Evolutionary conservation across 306 rosid species (phyloP), one percentile per base, ranked within the genome.

Genomic region (Abrus precatorius): DNA sequence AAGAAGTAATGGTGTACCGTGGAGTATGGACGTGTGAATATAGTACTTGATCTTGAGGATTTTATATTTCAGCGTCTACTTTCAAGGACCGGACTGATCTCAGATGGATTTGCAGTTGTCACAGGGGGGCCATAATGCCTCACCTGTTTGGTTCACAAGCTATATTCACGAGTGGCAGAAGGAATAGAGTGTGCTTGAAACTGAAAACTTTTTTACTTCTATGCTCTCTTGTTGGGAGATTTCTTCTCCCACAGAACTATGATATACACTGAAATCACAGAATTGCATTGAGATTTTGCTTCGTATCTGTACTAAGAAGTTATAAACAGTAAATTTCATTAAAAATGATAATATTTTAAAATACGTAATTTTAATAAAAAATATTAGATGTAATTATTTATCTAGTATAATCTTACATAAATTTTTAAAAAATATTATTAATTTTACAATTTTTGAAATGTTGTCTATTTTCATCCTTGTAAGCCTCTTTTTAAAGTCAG

Each of bases 1-100:
- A 82, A n/a, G n/a, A 74, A 69, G 74, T 55, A 68, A 32, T 79
- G 82, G 53, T 78, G 74, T 69, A 72, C 59, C 70, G 75, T 78
- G 74, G 33, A 62, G 63, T 75, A 63, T 74, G 81, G 36, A 74
- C 63, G 62, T 38, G 76, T 52, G 61, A 78, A 52, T 64, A 77
- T 49, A 10, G 63, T 47, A 61, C 55, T 53, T 47, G 28, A 55
- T 29, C 9, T 75, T 9, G 30, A 6, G 48, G 29, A 62, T 63
- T 49, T 49, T 7, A 44, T 82, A 20, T 54, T 44, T 50, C 63
- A 70, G 29, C 13, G 73, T 40, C 55, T 76, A 3, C 55, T 65
- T 68, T 84, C 50, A 53, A 55, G 69, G 68, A 66, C 79, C 63
- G 66, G 72, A 52, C 72, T 50, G 30, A 6, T 47, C 74, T 65